Evolutionary conservation across 2,329 filamentous ascomycete genomes (phyloP), one percentile per base, ranked within the genome.

Genomic region (Stagonosporopsis rhizophila): DNA sequence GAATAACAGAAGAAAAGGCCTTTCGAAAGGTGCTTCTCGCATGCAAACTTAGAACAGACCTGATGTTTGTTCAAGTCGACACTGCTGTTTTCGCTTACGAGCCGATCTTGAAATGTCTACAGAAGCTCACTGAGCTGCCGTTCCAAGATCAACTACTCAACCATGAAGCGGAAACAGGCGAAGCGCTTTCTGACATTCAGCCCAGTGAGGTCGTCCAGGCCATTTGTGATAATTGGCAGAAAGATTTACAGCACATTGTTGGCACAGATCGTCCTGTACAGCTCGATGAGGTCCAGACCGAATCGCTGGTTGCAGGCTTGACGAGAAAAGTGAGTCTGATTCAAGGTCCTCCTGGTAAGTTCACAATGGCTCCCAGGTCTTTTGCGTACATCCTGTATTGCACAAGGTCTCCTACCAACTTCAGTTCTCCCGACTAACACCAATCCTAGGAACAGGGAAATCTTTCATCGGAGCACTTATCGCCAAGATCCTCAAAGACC

Each of bases 401-500:
- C 1, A n/a, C 30, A n/a, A 6, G n/a, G 20, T 12, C 9, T 17
- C 14, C 2, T 28, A 19, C 3, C 5, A 23, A 19, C 19, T 19
- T 11, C 9, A 1, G 4, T 14, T 30, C 30, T 44, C 42, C 30
- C 14, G 30, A 44, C 61, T 59, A 17, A 71, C 56, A 55, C 7
- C 25, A 5, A 1, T 2, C 20, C 17, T 19, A 87, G 87, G 88
- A 0, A 92, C 89, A 0, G 90, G 90, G 1, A 93, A 93, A 62
- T 91, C 88, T 0, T 90, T 90, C 59, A 82, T 91, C 2, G 90
- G 90, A 0, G 85, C 88, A 0, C 75, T 89, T 2, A 77, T 88
- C 1, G 82, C 85, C 0, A 86, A 87, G 48, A 71, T 79, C 0
- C 67, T 92, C 0, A 73, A 86, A 19, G 68, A 83, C 0, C 64